Conservation (phyloP, 2,329 filamentous ascomycete genomes). For the Penicillium crustosum region DNA sequence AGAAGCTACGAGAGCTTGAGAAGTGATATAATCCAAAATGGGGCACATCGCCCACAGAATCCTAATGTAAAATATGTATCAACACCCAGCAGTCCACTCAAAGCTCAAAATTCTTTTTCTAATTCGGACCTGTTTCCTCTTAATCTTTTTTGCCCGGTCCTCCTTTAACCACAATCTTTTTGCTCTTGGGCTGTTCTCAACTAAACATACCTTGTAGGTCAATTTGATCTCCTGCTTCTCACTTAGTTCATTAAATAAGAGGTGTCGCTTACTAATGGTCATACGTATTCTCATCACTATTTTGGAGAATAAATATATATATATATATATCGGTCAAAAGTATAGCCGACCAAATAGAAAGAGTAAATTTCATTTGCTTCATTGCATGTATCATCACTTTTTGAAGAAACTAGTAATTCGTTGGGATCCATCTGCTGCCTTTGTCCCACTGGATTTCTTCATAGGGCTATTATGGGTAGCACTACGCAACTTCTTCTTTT, state of each 20-base stretch:
- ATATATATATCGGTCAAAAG: background rate
- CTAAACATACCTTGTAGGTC: background rate
- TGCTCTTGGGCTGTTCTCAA: background rate
- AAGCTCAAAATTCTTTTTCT: background rate
- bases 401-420: conserved; percentile 53
- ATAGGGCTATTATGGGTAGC: conserved; percentile 56
- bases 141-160: no score
- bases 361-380: background rate
- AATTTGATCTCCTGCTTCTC: background rate
- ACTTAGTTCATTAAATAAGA: background rate
- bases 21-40: background rate
- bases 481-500: conserved; percentile 55
- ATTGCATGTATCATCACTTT: conserved; percentile 27
- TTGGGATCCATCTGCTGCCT: conserved; percentile 51
- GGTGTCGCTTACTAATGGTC: background rate
- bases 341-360: background rate
- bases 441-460: conserved; percentile 46
- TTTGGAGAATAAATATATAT: background rate
- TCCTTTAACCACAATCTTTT: background rate
- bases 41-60: background rate
- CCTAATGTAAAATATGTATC: conserved; percentile 1
- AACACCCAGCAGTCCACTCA: background rate
- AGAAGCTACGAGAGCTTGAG: conserved; percentile 45
- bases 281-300: background rate
- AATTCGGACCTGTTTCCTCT: background rate